Evolutionary conservation across 177 flowering plant genomes (phyloP).

Genomic region (Telopea speciosissima): DNA sequence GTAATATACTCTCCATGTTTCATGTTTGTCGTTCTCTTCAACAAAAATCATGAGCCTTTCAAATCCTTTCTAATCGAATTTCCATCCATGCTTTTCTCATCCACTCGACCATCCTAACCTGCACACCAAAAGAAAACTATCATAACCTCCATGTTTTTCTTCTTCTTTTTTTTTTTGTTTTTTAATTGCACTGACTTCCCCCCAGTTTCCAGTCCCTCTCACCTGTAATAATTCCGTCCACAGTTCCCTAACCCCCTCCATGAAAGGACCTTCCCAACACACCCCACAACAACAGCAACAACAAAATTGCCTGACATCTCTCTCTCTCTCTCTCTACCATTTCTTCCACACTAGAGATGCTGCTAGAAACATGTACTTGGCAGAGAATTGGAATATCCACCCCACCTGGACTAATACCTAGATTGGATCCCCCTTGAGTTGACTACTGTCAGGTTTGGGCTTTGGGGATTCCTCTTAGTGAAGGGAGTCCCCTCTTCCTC

Average conservation of each 20-base stretch:
- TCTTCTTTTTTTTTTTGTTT: no score
- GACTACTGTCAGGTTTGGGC: no score
- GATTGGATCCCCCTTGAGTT: no score
- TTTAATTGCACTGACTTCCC: neutral
- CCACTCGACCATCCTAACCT: conserved; percentile 22
- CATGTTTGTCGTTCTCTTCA: neutral
- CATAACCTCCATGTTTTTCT: conserved; percentile 5
- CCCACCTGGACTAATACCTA: no score
- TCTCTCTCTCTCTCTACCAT: conserved; percentile 5
- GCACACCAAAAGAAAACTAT: conserved; percentile 17
- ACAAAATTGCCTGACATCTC: neutral
- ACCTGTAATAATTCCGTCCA: conserved; percentile 18
- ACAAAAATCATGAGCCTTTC: conserved; percentile 6
- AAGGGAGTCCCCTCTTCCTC: no score
- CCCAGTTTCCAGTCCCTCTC: conserved; percentile 17
- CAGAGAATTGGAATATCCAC: no score
- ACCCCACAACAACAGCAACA: neutral
- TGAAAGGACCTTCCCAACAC: conserved; percentile 24
- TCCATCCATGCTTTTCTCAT: conserved; percentile 19
- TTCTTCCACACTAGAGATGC: no score
- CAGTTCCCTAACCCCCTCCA: conserved; percentile 14
- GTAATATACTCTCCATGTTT: neutral
- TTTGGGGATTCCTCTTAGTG: no score
- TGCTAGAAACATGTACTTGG: no score
- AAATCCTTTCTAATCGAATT: conserved; percentile 30